These are phyloP conservation scores for Wickerhamomyces bovis DNA, from an alignment of 805 yeast species.

Conservation along the genomic window DNA sequence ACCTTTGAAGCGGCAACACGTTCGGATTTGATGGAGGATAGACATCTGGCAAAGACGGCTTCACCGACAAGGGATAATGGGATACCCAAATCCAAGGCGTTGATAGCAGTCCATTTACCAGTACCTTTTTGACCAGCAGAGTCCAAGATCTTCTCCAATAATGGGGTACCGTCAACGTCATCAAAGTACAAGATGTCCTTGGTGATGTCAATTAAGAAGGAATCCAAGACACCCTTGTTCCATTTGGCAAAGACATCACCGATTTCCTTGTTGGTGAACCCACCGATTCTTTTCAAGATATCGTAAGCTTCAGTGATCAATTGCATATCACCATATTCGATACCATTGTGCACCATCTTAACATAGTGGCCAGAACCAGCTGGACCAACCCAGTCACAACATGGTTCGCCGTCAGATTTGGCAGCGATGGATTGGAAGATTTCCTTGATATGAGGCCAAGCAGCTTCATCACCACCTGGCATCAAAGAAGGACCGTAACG, in stretches of 20 bases:
- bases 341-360: conserved; percentile 99
- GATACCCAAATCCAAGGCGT: conserved; percentile 95
- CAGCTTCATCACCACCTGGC: conserved; percentile 99
- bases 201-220: conserved; percentile 94
- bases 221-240: conserved; percentile 97
- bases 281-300: conserved; percentile 89
- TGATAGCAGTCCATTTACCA: conserved; percentile 99
- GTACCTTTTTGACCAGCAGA: conserved; percentile 99
- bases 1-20: conserved; percentile 79
- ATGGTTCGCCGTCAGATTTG: conserved; percentile 96
- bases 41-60: conserved; percentile 95
- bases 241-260: conserved; percentile 87
- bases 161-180: conserved; percentile 86
- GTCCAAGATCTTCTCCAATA: conserved; percentile 95
- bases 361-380: conserved; percentile 99
- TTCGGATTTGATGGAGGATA: conserved; percentile 88
- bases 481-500: conserved; percentile 97
- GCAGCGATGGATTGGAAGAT: conserved; percentile 96
- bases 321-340: conserved; percentile 99
- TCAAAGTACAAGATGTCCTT: conserved; percentile 88
- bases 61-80: conserved; percentile 98
- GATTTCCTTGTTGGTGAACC: conserved; percentile 84
- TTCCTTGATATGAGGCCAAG: conserved; percentile 97
- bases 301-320: conserved; percentile 97
- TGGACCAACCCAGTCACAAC: conserved; percentile 99